Percentiles rank a stretch among this genome's conserved stretches.
Conservation (phyloP, 345 rosid species). For the Gossypium rotundifolium region DNA sequence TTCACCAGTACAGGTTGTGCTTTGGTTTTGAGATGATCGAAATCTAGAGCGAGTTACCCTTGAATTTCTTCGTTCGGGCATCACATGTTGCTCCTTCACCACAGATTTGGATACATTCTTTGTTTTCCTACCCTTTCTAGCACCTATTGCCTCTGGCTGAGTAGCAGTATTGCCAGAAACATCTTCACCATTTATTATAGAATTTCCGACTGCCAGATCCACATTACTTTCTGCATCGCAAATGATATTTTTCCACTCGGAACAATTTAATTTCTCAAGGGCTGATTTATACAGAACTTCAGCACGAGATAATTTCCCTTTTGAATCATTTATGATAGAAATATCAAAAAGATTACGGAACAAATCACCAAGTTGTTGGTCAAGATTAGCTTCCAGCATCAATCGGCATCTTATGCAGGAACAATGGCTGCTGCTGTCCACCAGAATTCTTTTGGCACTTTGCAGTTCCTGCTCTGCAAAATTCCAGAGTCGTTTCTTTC, state of each 20-base stretch:
- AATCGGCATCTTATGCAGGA: conserved; percentile 65
- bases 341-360: conserved; percentile 31
- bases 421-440: conserved; percentile 21
- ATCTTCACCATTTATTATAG: conserved; percentile 13
- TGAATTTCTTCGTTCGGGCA: conserved; percentile 29
- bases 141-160: conserved; percentile 23
- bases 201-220: conserved; percentile 14
- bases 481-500: conserved; percentile 53
- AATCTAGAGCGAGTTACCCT: conserved; percentile 78
- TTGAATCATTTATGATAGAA: conserved; percentile 18
- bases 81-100: conserved; percentile 35
- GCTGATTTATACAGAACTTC: conserved; percentile 56
- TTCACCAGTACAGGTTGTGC: conserved; percentile 21
- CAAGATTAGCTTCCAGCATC: conserved; percentile 53
- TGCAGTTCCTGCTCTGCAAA: conserved; percentile 63
- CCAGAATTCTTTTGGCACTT: conserved; percentile 49
- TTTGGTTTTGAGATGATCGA: conserved; percentile 46
- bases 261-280: conserved; percentile 48
- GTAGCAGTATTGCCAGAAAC: conserved; percentile 16
- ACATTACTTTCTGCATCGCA: conserved; percentile 27
- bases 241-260: conserved; percentile 53
- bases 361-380: conserved; percentile 73
- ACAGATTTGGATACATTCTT: conserved; percentile 29
- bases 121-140: conserved; percentile 39
- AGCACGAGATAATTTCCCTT: conserved; percentile 44